Conservation (phyloP, 768 basidiomycete species). For the Mycena rosella region DNA sequence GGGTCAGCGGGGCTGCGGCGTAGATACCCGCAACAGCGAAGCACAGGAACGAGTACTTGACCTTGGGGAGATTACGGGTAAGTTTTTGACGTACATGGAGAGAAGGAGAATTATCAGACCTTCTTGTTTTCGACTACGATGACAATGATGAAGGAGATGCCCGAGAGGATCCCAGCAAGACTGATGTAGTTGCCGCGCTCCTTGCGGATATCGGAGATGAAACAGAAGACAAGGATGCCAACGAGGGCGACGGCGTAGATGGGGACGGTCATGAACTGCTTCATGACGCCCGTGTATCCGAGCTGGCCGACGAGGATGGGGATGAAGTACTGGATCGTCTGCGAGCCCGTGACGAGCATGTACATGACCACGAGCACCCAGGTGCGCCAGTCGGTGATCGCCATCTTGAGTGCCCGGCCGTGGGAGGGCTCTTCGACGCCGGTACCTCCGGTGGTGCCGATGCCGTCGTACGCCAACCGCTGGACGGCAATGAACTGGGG, state of each 20-base stretch:
- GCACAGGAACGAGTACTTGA: slow-evolving; percentile 49
- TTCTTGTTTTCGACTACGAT: slow-evolving; percentile 46
- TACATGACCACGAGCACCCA: slow-evolving; percentile 34
- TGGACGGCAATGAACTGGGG: slow-evolving; percentile 38
- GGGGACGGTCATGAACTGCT: slow-evolving; percentile 35
- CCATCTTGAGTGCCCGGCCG: slow-evolving; percentile 22
- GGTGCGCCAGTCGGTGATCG: slow-evolving; percentile 23
- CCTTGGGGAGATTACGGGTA: no score
- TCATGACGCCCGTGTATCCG: slow-evolving; percentile 13
- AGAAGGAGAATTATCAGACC: no score
- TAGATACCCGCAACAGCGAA: slow-evolving; percentile 50
- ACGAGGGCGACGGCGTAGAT: slow-evolving; percentile 29
- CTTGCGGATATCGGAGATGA: slow-evolving; percentile 26
- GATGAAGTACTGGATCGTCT: slow-evolving; percentile 36
- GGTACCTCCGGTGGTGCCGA: slow-evolving; percentile 2
- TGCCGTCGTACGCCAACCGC: slow-evolving; percentile 32
- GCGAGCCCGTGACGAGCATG: slow-evolving; percentile 34
- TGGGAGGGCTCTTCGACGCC: slow-evolving; percentile 8
- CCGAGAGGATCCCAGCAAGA: slow-evolving; percentile 22
- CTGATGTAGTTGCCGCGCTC: slow-evolving; percentile 37
- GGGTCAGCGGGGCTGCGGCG: slow-evolving; percentile 23
- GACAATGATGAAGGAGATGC: slow-evolving; percentile 41
- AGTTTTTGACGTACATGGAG: no score
- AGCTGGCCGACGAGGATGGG: slow-evolving; percentile 31
- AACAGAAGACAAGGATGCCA: slow-evolving; percentile 33